Evolutionary conservation across 768 basidiomycete genomes (phyloP), one percentile per base, ranked within the genome.

Genomic region (Kwoniella mangroviensis): DNA sequence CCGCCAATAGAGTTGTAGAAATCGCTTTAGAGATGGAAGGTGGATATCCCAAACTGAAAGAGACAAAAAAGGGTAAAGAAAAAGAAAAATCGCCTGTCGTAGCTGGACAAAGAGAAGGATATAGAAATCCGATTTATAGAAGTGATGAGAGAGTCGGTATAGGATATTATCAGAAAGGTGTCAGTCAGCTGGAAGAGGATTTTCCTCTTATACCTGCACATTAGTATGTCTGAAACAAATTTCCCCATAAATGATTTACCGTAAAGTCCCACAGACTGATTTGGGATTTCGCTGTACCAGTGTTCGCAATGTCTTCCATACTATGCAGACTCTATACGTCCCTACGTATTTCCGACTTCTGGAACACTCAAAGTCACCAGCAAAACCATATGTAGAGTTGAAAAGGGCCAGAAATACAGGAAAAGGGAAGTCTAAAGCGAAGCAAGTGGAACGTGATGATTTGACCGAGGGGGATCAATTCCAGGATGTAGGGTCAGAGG

Each of bases 271-370:
- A 34, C n/a, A 55, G 63, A 55, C 64, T 24, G 5, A 26, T 53
- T 85, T 22, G 86, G 87, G 69, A 86, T 92, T 4, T 84, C 86
- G 75, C 26, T 26, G 15, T 13, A 24, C 26, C 0, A 86, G 89
- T 74, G 84, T 92, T 49, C 87, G 87, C 24, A 73, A 77, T n/a
- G 80, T 76, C 11, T 84, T 90, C 6, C 45, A 67, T 2, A 53
- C 61, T 0, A 73, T 86, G 64, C 84, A 85, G 10, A 73, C 73
- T 0, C 85, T 91, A 40, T 94, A 92, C 75, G 90, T 89, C 0
- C 90, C 92, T 0, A 86, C 91, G 0, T 87, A 89, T 77, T 79
- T 91, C 34, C 80, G 81, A 15, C 84, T 93, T 10, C 74, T 75
- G 0, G 84, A 85, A 56, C 84, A 87, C 17, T 60, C 68, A 67